Evolutionary conservation across 2,329 filamentous ascomycete species (phyloP), one percentile per base, ranked within the genome.

Genomic region (Fusarium decemcellulare): DNA sequence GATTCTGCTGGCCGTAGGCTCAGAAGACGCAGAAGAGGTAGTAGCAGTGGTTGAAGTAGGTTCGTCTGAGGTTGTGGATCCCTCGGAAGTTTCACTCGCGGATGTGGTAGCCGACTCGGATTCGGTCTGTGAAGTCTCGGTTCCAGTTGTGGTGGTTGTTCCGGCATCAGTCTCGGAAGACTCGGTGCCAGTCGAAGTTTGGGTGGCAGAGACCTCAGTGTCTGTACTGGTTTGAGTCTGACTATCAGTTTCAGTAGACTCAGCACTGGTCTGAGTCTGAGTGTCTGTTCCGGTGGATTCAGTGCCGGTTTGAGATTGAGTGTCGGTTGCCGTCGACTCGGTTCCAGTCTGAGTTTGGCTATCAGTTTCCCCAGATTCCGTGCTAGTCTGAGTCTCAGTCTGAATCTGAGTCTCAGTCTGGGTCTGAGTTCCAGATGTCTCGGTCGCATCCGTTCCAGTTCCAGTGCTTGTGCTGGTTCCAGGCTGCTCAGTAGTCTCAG

Each of bases 1-100:
- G 40, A 59, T 51, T 16, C 57, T 53, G 57, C 48, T 54, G 23
- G 29, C 12, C 16, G 57, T 48, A 2, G 30, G 16, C 10, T 32
- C 36, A 11, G 55, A 43, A 4, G 55, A 52, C 34, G 53, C 53
- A 8, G 39, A 42, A 14, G 43, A 48, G 15, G 46, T 42, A 18
- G 37, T 42, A 14, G 46, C n/a, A 16, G 16, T 18, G 15, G 15
- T 30, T 10, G 56, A 52, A 18, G 47, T 44, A 4, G 56, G 18
- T 5, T 42, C 44, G 14, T 40, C 44, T 12, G 29, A 39, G 16
- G 55, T 32, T n/a, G 44, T 42, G 37, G 37, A 43, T 23, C 12
- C 43, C 30, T 56, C 32, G 5, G 53, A 42, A 30, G 51, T 8
- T 34, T 54, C 15, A n/a, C 18, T n/a, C 12, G 32, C 12, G 9